Percentiles rank a stretch among this genome's conserved stretches.
Evolutionary conservation across 2,329 filamentous ascomycete genomes (phyloP).

Genomic region (Lecanosticta acicola): DNA sequence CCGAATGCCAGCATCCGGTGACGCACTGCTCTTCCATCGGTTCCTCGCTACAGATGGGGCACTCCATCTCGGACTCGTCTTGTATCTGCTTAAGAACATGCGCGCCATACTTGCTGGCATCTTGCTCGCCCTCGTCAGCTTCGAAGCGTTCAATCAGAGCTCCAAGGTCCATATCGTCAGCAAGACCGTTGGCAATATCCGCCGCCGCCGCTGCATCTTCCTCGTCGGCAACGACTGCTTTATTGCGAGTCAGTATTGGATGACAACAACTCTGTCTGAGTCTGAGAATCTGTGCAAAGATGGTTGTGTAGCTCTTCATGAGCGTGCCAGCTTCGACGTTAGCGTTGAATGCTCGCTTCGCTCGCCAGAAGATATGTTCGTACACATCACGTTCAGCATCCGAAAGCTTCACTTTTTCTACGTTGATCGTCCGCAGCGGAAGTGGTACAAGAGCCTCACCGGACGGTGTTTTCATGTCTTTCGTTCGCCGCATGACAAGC

Average conservation of each 20-base stretch:
- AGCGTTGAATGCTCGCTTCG: conserved; percentile 75
- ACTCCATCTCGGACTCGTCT: conserved; percentile 81
- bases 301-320: conserved; percentile 92
- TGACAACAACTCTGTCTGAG: conserved; percentile 93
- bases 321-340: conserved; percentile 89
- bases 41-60: conserved; percentile 90
- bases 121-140: conserved; percentile 48
- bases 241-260: conserved; percentile 80
- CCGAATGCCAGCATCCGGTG: conserved; percentile 95
- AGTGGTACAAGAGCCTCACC: conserved; percentile 76
- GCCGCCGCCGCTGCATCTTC: conserved; percentile 72
- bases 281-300: conserved; percentile 92
- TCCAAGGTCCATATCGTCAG: conserved; percentile 93
- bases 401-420: conserved; percentile 82
- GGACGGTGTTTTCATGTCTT: conserved; percentile 94
- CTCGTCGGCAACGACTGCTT: conserved; percentile 78
- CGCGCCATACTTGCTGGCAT: conserved; percentile 71
- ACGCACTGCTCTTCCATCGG: conserved; percentile 93
- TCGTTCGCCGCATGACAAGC: conserved; percentile 88
- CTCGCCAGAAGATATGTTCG: conserved; percentile 77
- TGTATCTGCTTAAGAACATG: conserved; percentile 88
- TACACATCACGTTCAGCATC: conserved; percentile 84
- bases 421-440: conserved; percentile 73
- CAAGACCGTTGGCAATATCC: conserved; percentile 72
- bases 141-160: conserved; percentile 81